These are phyloP conservation scores for Steccherinum ochraceum DNA, from an alignment of 768 basidiomycete genomes.

Conservation along the genomic window DNA sequence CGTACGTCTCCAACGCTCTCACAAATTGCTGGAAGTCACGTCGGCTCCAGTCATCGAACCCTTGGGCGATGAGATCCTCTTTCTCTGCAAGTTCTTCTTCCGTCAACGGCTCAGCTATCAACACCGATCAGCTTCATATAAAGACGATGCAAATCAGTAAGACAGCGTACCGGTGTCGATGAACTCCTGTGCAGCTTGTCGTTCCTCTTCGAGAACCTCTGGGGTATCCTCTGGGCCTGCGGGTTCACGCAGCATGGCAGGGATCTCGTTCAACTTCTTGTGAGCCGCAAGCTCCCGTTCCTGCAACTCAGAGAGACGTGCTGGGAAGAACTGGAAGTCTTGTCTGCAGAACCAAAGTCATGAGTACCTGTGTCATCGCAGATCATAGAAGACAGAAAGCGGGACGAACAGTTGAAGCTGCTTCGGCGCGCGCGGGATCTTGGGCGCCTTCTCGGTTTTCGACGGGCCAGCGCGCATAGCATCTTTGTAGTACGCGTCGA, in stretches of 20 bases:
- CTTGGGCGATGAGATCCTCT: slow-evolving; percentile 66
- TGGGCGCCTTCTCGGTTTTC: slow-evolving; percentile 77
- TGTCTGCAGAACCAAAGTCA: slow-evolving; percentile 53
- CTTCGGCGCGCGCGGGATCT: slow-evolving; percentile 81
- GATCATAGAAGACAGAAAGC: background rate
- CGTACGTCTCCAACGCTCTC: slow-evolving; percentile 69
- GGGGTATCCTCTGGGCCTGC: slow-evolving; percentile 69
- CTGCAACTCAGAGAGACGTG: slow-evolving; percentile 71
- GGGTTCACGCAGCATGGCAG: slow-evolving; percentile 58
- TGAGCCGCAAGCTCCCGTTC: slow-evolving; percentile 81
- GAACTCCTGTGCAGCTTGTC: slow-evolving; percentile 63
- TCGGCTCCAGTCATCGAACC: slow-evolving; percentile 89
- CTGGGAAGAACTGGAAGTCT: slow-evolving; percentile 96
- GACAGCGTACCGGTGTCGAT: slow-evolving; percentile 70
- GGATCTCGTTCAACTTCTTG: slow-evolving; percentile 67
- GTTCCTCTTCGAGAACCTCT: slow-evolving; percentile 67
- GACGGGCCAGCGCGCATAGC: slow-evolving; percentile 74
- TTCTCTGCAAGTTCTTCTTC: slow-evolving; percentile 84
- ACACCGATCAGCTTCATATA: background rate
- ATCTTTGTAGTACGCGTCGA: slow-evolving; percentile 94
- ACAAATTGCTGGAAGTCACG: slow-evolving; percentile 93
- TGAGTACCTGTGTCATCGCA: background rate
- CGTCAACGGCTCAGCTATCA: slow-evolving; percentile 79
- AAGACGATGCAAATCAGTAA: background rate
- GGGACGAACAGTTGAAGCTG: slow-evolving; percentile 69